Evolutionary conservation across 768 basidiomycete genomes (phyloP).

Genomic region (Butyriboletus loyo): DNA sequence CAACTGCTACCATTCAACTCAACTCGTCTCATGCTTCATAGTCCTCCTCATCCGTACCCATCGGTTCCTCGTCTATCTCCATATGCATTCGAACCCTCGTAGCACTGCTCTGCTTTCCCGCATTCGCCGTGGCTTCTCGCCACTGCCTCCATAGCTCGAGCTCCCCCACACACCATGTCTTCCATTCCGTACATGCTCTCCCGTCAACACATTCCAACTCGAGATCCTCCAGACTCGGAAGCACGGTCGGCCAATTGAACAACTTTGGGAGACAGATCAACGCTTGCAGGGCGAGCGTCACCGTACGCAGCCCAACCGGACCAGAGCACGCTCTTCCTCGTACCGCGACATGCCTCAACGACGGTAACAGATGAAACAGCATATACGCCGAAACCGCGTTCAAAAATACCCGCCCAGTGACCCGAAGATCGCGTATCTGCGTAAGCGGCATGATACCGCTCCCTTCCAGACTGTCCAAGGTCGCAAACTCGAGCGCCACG

Average conservation of each 20-base stretch:
- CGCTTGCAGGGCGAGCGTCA: conserved; percentile 13
- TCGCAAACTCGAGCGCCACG: conserved; percentile 8
- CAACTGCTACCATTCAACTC: too few relatives aligned
- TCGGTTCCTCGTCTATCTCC: not conserved
- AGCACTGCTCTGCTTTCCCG: not conserved
- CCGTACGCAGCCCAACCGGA: conserved; percentile 7
- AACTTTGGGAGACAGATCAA: conserved; percentile 4
- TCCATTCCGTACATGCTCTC: conserved; percentile 1
- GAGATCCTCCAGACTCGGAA: conserved; percentile 13
- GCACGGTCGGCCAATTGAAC: conserved; percentile 6
- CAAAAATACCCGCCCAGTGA: conserved; percentile 11
- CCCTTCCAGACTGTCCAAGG: conserved; percentile 1
- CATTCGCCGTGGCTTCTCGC: not conserved
- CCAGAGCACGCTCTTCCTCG: conserved; percentile 14
- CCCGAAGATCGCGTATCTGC: conserved; percentile 9
- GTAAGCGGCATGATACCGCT: conserved; percentile 4
- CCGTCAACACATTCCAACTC: conserved; percentile 12
- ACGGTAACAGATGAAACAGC: conserved; percentile 17
- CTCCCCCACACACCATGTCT: conserved; percentile 7
- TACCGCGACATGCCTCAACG: conserved; percentile 3
- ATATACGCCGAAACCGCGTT: conserved; percentile 12
- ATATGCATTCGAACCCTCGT: not conserved
- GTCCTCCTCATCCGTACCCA: not conserved
- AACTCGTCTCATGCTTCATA: not conserved
- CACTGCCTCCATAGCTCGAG: conserved; percentile 12